Base-by-base conservation (phyloP, 2,329 filamentous ascomycete species). In the Fusarium sambucinum region DNA sequence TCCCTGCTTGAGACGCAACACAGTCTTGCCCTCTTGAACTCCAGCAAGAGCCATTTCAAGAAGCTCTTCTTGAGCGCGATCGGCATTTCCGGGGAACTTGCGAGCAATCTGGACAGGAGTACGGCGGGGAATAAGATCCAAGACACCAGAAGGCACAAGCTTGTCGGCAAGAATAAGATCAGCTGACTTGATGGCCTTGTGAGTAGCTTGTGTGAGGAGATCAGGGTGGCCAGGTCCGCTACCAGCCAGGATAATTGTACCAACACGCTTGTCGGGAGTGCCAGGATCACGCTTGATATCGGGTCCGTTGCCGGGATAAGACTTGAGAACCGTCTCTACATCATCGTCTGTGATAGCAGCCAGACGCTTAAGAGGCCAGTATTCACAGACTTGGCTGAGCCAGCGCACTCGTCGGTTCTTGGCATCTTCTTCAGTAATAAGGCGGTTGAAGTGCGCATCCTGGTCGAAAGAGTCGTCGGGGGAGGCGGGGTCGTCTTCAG, bases 51-150 rank as follows among this genome's bases (percentile, higher is more conserved):
- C 96, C 72, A 93, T 86, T 54, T 89, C 85, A 4, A 97, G 86
- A 6, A 99, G 88, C 79, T 99, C 96, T 75, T 94, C 89, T 77
- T 99, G 96, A 0, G 96, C 96, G 44, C 89, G 89, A 73, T 99
- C 96, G 40, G 96, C 96, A 79, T 99, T 98, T 23, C 96, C 96
- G 1, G 96, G 96, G 80, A 99, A 99, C 78, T 99, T 99, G 75
- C 94, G 91, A 6, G 96, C 95, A 73, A 99, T 99, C 73, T 93
- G 89, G 14, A 98, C 90, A 12, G 91, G 90, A 11, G 94, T 97
- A 55, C 95, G 89, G 35, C 96, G 92, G 3, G 96, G 96, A 57
- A 98, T 92, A 17, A 99, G 87, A 68, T 95, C 92, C 12, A 99
- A 85, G 4, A 99, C 93, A 10, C 91, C 89, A 0, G 92, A 86